Conservation (phyloP, 345 rosid species). For the Camelina laxa region DNA sequence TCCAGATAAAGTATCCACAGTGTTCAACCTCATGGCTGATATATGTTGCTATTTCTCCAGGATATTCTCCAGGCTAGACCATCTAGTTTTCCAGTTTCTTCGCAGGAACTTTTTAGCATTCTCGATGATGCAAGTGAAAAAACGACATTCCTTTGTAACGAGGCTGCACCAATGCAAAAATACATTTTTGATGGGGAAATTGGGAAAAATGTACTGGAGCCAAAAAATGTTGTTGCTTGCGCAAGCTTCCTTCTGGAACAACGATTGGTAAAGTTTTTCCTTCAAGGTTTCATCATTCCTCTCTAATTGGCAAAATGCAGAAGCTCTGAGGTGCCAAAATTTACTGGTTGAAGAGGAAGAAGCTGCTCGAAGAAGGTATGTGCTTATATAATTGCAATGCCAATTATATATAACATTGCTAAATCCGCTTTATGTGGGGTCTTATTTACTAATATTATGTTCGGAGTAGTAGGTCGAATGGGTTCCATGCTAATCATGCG, state of each 20-base stretch:
- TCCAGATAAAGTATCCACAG: constrained; percentile 10
- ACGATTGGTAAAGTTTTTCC: constrained; percentile 62
- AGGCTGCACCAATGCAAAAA: constrained; percentile 77
- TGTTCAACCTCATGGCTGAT: constrained; percentile 27
- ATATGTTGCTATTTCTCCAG: constrained; percentile 51
- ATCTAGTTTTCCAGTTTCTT: constrained; percentile 73
- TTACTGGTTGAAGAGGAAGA: constrained; percentile 96
- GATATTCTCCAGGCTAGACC: constrained; percentile 79
- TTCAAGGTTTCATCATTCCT: constrained; percentile 17
- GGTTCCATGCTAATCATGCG: constrained; percentile 51
- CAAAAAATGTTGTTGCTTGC: constrained; percentile 83
- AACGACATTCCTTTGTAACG: constrained; percentile 73
- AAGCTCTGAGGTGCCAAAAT: constrained; percentile 92
- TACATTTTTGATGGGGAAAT: constrained; percentile 90
- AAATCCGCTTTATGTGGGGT: constrained; percentile 6
- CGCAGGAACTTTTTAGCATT: constrained; percentile 72
- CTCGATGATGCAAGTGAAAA: constrained; percentile 98
- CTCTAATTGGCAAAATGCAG: constrained; percentile 54
- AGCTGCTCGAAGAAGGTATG: constrained; percentile 86
- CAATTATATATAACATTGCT: not conserved
- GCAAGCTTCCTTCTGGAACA: constrained; percentile 88
- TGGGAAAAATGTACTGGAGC: constrained; percentile 78
- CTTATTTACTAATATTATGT: constrained; percentile 31
- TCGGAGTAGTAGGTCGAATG: constrained; percentile 49
- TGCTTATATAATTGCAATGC: constrained; percentile 27